Evolutionary conservation across 2,329 filamentous ascomycete species (phyloP), one percentile per base, ranked within the genome.

Genomic region (Sporothrix brunneoviolacea): DNA sequence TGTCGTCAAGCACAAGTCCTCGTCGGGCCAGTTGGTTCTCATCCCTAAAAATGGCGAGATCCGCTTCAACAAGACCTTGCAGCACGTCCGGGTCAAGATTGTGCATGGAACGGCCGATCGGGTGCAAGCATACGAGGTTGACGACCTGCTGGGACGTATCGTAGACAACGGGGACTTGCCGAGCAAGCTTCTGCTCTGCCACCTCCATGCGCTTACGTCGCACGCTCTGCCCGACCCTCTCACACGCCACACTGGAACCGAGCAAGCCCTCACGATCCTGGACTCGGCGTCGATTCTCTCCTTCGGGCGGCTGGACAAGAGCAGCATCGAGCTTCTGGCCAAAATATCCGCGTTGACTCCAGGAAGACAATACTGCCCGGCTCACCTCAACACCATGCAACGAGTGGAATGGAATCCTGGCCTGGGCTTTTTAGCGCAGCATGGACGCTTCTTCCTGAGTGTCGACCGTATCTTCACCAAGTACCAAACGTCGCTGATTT

Each of bases 161-260:
- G 53, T 68, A 0, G 75, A 77, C 16, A 76, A 72, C 54, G 74
- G 72, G 0, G 74, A 64, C 12, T 41, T 81, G 0, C 67, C 72
- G 10, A 77, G 75, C 59, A 77, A 74, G 46, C 62, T 85, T 0
- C 68, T 72, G 16, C 62, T 79, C 0, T 65, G 65, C 8, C 74
- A 75, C 24, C 60, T 83, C 0, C 78, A 83, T 54, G 77, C 73
- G 0, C 50, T 80, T 0, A 83, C 79, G 0, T 76, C 77, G 0
- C 69, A 70, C 43, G 76, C 68, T 22, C 61, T 79, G 0, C 71
- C 73, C 0, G 79, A 83, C 55, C 63, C 62, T 0, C 63, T 82
- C 0, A 77, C 72, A 0, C 41, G 57, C 0, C 61, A 62, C 5
- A 83, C 76, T 0, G 80, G 80, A 0, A 79, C 76, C 0, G 79